These are phyloP conservation scores for Pseudopithomyces chartarum DNA, from an alignment of 2,329 filamentous ascomycete genomes.

Conservation along the genomic window DNA sequence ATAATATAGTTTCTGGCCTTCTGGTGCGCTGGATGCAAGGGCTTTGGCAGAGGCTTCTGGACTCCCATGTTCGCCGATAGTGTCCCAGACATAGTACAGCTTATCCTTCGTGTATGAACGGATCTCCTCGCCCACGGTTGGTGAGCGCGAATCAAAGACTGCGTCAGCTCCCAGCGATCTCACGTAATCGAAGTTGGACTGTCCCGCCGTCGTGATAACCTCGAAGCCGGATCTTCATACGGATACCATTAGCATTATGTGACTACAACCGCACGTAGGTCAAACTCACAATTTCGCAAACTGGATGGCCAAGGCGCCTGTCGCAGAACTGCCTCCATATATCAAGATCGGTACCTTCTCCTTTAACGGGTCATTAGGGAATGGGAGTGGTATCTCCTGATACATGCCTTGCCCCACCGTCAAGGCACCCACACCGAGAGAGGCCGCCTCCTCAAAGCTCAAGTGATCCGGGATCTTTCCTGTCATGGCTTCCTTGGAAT, in stretches of 20 bases:
- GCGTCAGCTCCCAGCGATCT: constrained; percentile 51
- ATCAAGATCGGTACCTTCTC: constrained; percentile 49
- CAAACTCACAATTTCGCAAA: constrained; percentile 46
- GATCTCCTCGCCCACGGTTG: constrained; percentile 51
- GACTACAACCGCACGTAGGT: not conserved
- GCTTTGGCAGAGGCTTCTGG: constrained; percentile 2
- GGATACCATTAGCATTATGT: not conserved
- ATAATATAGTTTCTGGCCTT: constrained; percentile 11
- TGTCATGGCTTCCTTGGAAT: constrained; percentile 54
- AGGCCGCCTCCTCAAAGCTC: constrained; percentile 55
- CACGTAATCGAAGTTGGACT: constrained; percentile 52
- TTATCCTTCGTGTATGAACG: constrained; percentile 48
- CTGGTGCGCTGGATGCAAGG: constrained; percentile 9
- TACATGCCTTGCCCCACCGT: constrained; percentile 56
- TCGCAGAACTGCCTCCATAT: constrained; percentile 55
- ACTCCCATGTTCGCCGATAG: constrained; percentile 35
- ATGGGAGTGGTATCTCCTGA: constrained; percentile 44
- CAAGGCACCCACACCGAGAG: constrained; percentile 54
- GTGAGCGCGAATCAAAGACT: constrained; percentile 55
- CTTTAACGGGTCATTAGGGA: constrained; percentile 47
- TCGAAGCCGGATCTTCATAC: constrained; percentile 35
- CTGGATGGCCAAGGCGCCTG: constrained; percentile 54
- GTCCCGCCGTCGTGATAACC: constrained; percentile 51
- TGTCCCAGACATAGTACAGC: constrained; percentile 54
- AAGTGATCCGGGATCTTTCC: constrained; percentile 53